Conservation (phyloP, 352 stramenopile species). For the Pythium grandisporangium region DNA sequence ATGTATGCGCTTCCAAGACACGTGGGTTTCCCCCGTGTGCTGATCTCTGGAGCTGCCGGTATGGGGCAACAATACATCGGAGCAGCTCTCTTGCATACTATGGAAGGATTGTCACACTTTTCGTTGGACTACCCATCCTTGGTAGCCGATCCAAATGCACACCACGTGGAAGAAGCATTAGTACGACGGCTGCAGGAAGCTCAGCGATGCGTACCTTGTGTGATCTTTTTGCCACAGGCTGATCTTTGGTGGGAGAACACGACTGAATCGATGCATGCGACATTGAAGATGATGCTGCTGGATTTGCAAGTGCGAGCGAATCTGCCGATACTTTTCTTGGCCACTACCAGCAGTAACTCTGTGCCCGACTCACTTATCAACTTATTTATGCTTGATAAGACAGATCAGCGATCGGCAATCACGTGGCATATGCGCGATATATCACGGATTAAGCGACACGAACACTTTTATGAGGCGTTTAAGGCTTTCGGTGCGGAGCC, state of each 20-base stretch:
- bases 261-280: slow-evolving; percentile 57
- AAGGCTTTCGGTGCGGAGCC: slow-evolving; percentile 41
- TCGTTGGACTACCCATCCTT: slow-evolving; percentile 76
- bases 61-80: slow-evolving; percentile 76
- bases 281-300: slow-evolving; percentile 77
- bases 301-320: slow-evolving; percentile 58
- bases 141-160: slow-evolving; percentile 54
- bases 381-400: slow-evolving; percentile 45
- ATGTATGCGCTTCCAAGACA: slow-evolving; percentile 33
- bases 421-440: slow-evolving; percentile 29
- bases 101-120: slow-evolving; percentile 73
- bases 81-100: slow-evolving; percentile 46
- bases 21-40: slow-evolving; percentile 54
- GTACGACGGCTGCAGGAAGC: slow-evolving; percentile 61
- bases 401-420: slow-evolving; percentile 29
- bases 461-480: slow-evolving; percentile 65
- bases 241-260: slow-evolving; percentile 75
- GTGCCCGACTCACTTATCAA: slow-evolving; percentile 42
- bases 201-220: slow-evolving; percentile 65
- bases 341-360: slow-evolving; percentile 36
- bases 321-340: slow-evolving; percentile 71
- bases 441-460: slow-evolving; percentile 14
- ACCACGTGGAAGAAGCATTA: slow-evolving; percentile 68
- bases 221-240: slow-evolving; percentile 70
- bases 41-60: slow-evolving; percentile 42